Base-by-base conservation (phyloP, 768 basidiomycete genomes). In the Cystobasidium tubakii region DNA sequence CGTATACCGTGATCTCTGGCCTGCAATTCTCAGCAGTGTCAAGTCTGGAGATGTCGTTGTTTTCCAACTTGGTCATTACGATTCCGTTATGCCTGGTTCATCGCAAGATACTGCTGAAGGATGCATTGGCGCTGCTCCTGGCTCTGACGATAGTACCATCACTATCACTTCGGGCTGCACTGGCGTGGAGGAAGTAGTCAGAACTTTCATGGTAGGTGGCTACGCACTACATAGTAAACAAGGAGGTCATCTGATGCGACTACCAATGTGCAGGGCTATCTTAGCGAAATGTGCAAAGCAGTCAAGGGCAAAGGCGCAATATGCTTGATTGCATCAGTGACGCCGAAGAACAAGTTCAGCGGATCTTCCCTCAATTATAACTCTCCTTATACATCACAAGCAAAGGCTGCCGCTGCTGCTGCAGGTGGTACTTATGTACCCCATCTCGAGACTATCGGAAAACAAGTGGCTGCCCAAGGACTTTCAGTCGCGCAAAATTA, bases 321-420 rank as follows among this genome's bases (percentile, higher is more conserved):
- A 9, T 71, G 69, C 69, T 15, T 60, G 33, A 43, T 71, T 44
- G 33, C 69, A 7, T 71, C 69, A n/a, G 29, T 71, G 9, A 71
- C 69, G 9, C 69, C 69, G 46, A 71, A 71, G 69, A 71, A 60
- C 69, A 55, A 71, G 25, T 71, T 23, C 27, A 71, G 69, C 53
- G 69, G 43, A 46, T 34, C 34, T 27, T 23, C 50, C 1, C 54
- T 62, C 50, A 60, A 25, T 12, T 71, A 57, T 25, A 46, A 42
- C 54, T 71, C 69, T 6, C 54, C 54, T 9, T 60, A 57, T 25
- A 36, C 55, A 1, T 27, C 27, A n/a, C 55, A 71, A n/a, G 69
- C 69, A 17, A 29, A 44, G 21, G 29, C 33, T 7, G 69, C 69
- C 10, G 69, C 69, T 62, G 7, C 69, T 42, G 54, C 69, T 39